Conservation (phyloP, 1,284 basidiomycete genomes). For the Pterula multifida region DNA sequence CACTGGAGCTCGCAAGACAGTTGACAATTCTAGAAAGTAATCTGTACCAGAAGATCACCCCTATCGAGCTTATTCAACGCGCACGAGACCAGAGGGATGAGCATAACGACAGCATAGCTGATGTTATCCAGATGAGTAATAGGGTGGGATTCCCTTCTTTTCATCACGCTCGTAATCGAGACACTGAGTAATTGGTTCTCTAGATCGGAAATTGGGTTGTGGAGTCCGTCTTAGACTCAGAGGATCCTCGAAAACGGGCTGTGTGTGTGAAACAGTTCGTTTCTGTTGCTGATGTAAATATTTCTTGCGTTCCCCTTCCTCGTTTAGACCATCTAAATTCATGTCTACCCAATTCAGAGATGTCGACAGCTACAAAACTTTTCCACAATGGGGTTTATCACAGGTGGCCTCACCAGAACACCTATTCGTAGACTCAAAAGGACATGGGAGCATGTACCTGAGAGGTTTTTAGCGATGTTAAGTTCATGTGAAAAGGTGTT, state of each 20-base stretch:
- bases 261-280: slow-evolving; percentile 91
- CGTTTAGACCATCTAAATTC: too few relatives aligned
- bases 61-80: slow-evolving; percentile 83
- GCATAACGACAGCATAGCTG: slow-evolving; percentile 74
- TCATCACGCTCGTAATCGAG: too few relatives aligned
- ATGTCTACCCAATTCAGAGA: too few relatives aligned
- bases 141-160: slow-evolving; percentile 61
- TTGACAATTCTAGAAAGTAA: slow-evolving; percentile 88
- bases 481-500: slow-evolving; percentile 71
- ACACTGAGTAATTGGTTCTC: slow-evolving; percentile 1
- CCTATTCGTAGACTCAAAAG: slow-evolving; percentile 88
- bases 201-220: slow-evolving; percentile 93
- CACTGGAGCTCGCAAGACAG: slow-evolving; percentile 88
- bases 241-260: slow-evolving; percentile 82
- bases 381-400: slow-evolving; percentile 91
- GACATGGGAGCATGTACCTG: slow-evolving; percentile 88
- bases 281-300: slow-evolving; percentile 85
- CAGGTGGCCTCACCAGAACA: slow-evolving; percentile 90
- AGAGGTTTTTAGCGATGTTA: slow-evolving; percentile 58
- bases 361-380: slow-evolving; percentile 90
- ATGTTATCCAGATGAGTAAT: slow-evolving; percentile 88
- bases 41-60: slow-evolving; percentile 81
- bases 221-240: slow-evolving; percentile 82
- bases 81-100: slow-evolving; percentile 66
- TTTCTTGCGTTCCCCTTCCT: too few relatives aligned